These are phyloP conservation scores for Harringtonia aguacate DNA, from an alignment of 2,329 filamentous ascomycete genomes.

Conservation along the genomic window DNA sequence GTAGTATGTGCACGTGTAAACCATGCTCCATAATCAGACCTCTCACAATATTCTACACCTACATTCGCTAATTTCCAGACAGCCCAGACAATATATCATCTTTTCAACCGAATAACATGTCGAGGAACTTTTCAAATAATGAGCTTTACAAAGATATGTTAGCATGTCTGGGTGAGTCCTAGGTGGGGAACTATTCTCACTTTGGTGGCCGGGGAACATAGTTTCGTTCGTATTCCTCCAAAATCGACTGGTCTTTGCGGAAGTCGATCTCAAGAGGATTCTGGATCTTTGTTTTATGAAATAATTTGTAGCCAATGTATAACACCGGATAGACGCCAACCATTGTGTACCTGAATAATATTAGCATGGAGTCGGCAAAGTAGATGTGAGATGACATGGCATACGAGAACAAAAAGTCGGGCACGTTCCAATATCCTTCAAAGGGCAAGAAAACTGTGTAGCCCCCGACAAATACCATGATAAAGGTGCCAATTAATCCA, in stretches of 20 bases:
- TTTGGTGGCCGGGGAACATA: slow-evolving; percentile 12
- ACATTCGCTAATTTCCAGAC: too few relatives aligned
- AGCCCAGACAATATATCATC: too few relatives aligned
- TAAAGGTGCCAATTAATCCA: slow-evolving; percentile 31
- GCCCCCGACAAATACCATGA: slow-evolving; percentile 47
- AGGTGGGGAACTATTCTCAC: neutral
- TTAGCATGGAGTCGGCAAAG: neutral
- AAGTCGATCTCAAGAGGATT: slow-evolving; percentile 50
- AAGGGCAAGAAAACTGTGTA: slow-evolving; percentile 32
- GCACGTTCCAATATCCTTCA: slow-evolving; percentile 17
- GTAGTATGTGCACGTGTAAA: too few relatives aligned
- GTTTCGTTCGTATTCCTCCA: slow-evolving; percentile 31
- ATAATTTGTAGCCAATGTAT: slow-evolving; percentile 56
- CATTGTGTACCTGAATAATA: slow-evolving; percentile 19
- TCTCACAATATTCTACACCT: too few relatives aligned
- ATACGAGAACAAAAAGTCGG: slow-evolving; percentile 21
- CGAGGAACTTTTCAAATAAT: neutral
- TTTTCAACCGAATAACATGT: neutral
- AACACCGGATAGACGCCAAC: slow-evolving; percentile 27
- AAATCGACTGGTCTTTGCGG: slow-evolving; percentile 47
- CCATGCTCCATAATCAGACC: too few relatives aligned
- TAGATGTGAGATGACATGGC: neutral
- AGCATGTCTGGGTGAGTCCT: neutral
- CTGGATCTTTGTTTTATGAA: slow-evolving; percentile 48
- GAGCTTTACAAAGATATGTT: neutral